Evolutionary conservation across 495 filamentous ascomycete species (phyloP).

Genomic region (Podospora fimiseda): DNA sequence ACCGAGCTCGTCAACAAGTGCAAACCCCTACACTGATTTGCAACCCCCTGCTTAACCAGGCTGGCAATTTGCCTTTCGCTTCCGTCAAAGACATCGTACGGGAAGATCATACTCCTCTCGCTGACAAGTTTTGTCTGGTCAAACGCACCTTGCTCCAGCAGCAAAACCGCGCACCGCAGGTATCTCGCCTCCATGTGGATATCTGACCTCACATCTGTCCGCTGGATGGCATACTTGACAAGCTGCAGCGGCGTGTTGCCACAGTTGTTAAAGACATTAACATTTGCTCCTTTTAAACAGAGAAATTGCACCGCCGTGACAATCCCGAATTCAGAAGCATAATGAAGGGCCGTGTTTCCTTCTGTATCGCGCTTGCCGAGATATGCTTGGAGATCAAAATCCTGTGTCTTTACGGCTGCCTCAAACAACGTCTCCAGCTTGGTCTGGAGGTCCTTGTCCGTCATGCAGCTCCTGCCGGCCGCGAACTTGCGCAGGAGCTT

Average conservation of each 20-base stretch:
- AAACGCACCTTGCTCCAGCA: slow-evolving; percentile 27
- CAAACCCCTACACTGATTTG: slow-evolving; percentile 23
- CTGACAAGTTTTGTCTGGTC: slow-evolving; percentile 32
- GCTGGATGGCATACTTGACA: slow-evolving; percentile 31
- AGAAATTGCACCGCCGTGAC: slow-evolving; percentile 26
- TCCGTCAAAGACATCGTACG: slow-evolving; percentile 28
- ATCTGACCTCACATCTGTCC: slow-evolving; percentile 29
- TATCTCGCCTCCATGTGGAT: slow-evolving; percentile 33
- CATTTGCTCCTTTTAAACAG: slow-evolving; percentile 16
- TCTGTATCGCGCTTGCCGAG: slow-evolving; percentile 29
- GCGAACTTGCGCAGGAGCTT: slow-evolving; percentile 22
- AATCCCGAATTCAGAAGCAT: slow-evolving; percentile 30
- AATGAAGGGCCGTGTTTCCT: slow-evolving; percentile 30
- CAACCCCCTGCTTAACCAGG: slow-evolving; percentile 26
- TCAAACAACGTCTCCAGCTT: slow-evolving; percentile 19
- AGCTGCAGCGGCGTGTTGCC: slow-evolving; percentile 32
- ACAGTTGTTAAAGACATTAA: slow-evolving; percentile 33
- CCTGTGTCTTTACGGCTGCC: slow-evolving; percentile 14
- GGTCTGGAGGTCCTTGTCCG: slow-evolving; percentile 18
- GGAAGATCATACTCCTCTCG: slow-evolving; percentile 24
- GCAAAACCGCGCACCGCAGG: slow-evolving; percentile 26
- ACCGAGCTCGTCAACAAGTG: slow-evolving; percentile 22
- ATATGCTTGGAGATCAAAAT: slow-evolving; percentile 12
- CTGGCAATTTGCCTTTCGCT: slow-evolving; percentile 25
- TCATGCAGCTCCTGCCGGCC: slow-evolving; percentile 14